Conservation (phyloP, 2,329 filamentous ascomycete species). For the Dactylellina cionopaga region DNA sequence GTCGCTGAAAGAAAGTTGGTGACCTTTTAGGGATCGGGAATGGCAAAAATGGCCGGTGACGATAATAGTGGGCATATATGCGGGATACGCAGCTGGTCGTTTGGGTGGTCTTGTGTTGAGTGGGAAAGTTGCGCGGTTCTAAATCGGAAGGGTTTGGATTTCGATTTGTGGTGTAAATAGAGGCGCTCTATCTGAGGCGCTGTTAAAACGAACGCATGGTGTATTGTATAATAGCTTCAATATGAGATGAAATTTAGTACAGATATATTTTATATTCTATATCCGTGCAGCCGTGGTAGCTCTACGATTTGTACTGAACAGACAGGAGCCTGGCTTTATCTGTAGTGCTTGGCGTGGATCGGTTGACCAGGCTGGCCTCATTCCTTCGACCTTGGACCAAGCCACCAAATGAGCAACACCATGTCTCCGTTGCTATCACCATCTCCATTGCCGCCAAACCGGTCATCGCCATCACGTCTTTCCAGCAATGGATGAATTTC, state of each 20-base stretch:
- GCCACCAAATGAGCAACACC: constrained; percentile 9
- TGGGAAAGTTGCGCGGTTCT: constrained; percentile 58
- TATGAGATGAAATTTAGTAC: too few species aligned
- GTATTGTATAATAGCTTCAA: too few species aligned
- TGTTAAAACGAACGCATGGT: too few species aligned
- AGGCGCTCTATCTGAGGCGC: too few species aligned
- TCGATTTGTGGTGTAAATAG: too few species aligned
- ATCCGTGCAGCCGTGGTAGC: neutral
- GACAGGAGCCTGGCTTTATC: too few species aligned
- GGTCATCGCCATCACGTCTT: constrained; percentile 18
- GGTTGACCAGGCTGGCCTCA: constrained; percentile 51
- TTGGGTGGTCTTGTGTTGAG: constrained; percentile 66
- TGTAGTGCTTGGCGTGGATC: constrained; percentile 22
- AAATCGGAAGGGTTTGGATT: too few species aligned
- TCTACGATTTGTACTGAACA: too few species aligned
- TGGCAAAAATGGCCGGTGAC: constrained; percentile 99
- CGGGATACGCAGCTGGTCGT: constrained; percentile 79
- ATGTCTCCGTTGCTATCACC: constrained; percentile 3
- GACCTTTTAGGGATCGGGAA: constrained; percentile 76
- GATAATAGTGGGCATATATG: constrained; percentile 82
- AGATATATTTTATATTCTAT: too few species aligned
- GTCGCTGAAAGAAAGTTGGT: neutral
- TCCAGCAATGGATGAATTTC: constrained; percentile 52
- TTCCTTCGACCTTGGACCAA: neutral
- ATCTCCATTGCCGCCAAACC: neutral